These are phyloP conservation scores for Candida xyloterini DNA, from an alignment of 805 yeast genomes.

Conservation along the genomic window DNA sequence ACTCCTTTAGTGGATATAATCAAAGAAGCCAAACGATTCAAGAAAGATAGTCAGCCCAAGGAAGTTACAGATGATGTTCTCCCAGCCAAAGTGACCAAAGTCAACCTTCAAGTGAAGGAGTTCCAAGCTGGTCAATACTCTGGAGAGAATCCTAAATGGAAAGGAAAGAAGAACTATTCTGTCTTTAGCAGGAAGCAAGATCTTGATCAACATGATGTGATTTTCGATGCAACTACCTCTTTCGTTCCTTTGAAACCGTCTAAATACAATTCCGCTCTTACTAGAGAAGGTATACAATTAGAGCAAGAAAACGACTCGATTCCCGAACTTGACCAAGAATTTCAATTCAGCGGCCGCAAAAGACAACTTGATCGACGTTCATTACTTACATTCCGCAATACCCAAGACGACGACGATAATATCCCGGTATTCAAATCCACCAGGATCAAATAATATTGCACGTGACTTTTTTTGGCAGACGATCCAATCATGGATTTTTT, in stretches of 20 bases:
- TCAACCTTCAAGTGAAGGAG: slow-evolving; percentile 2
- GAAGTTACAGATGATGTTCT: not conserved
- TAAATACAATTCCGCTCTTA: slow-evolving; percentile 12
- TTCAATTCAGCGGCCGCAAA: slow-evolving; percentile 8
- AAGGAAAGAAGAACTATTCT: slow-evolving; percentile 16
- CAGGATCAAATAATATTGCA: slow-evolving; percentile 1
- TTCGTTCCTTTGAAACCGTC: slow-evolving; percentile 15
- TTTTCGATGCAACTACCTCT: slow-evolving; percentile 21
- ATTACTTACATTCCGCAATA: not conserved
- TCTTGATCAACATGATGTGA: slow-evolving; percentile 10
- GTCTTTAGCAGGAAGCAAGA: slow-evolving; percentile 13
- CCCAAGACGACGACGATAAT: slow-evolving; percentile 27
- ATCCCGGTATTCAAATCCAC: slow-evolving; percentile 30
- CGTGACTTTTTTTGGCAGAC: not conserved
- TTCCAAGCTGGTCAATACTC: slow-evolving; percentile 5
- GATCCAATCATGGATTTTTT: no score
- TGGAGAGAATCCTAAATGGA: slow-evolving; percentile 15
- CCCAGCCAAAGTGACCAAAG: slow-evolving; percentile 12
- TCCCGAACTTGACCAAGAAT: slow-evolving; percentile 20
- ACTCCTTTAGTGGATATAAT: slow-evolving; percentile 8
- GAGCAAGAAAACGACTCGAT: slow-evolving; percentile 8
- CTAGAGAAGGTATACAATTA: slow-evolving; percentile 13
- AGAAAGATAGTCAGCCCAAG: slow-evolving; percentile 3
- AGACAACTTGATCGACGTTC: not conserved
- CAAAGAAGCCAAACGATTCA: slow-evolving; percentile 10